phyloP scores from a whole-genome alignment of 805 yeast species.

The Schizosaccharomyces japonicus region DNA sequence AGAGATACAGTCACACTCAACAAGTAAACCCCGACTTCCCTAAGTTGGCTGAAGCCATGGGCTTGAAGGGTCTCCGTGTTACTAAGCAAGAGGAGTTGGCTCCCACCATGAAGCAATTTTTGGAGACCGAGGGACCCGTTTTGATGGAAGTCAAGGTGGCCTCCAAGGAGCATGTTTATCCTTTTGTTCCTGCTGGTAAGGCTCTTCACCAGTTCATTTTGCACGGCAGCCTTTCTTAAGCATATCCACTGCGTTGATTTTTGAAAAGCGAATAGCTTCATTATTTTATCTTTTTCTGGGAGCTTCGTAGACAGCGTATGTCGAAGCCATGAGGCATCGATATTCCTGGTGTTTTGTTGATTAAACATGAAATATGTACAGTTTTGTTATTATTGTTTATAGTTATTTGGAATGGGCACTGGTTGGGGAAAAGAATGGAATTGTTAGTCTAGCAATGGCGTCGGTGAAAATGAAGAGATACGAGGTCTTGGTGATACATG shows the following conservation, averaged over 20 bases:
- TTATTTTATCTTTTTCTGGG: too few species aligned
- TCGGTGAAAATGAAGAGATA: too few species aligned
- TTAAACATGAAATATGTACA: too few species aligned
- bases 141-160: constrained; percentile 77
- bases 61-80: constrained; percentile 58
- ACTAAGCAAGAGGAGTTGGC: constrained; percentile 41
- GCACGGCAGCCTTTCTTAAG: constrained; percentile 17
- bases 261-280: not conserved
- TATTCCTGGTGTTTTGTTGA: not conserved
- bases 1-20: constrained; percentile 94
- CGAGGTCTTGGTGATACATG: too few species aligned
- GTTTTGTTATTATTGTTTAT: too few species aligned
- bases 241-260: not conserved
- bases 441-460: too few species aligned
- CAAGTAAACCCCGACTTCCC: constrained; percentile 84
- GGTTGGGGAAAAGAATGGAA: too few species aligned
- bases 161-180: constrained; percentile 80
- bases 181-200: constrained; percentile 94
- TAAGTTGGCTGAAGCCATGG: constrained; percentile 87
- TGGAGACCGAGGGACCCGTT: constrained; percentile 60
- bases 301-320: too few species aligned
- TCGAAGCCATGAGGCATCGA: too few species aligned
- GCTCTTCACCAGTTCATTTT: constrained; percentile 78
- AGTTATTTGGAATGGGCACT: too few species aligned
- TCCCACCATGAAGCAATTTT: constrained; percentile 37